Evolutionary conservation across 805 yeast species (phyloP).

Genomic region (Ogataea henricii): DNA sequence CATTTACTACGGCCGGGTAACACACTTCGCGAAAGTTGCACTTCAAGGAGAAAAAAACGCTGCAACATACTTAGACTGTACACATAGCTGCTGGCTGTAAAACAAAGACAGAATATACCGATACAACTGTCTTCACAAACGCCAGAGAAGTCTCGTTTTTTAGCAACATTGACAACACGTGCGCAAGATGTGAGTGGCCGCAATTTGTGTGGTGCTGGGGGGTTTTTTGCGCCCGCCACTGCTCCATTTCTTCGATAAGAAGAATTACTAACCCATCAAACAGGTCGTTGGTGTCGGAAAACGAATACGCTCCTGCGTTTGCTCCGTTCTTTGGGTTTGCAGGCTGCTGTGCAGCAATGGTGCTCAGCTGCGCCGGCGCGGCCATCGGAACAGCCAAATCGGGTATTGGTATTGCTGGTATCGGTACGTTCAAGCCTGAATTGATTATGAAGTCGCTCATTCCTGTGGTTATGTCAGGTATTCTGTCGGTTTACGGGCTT

Average conservation of each 20-base stretch:
- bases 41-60: background rate
- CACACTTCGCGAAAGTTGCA: background rate
- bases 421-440: slow-evolving; percentile 97
- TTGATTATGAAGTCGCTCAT: slow-evolving; percentile 92
- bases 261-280: background rate
- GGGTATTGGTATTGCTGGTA: slow-evolving; percentile 97
- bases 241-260: background rate
- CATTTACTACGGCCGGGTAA: slow-evolving; percentile 9
- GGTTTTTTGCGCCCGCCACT: too few relatives aligned
- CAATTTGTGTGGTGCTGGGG: background rate
- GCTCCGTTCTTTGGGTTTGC: slow-evolving; percentile 99
- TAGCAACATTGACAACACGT: background rate
- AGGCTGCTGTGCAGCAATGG: slow-evolving; percentile 93
- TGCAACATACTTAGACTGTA: slow-evolving; percentile 2
- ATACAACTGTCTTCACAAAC: background rate
- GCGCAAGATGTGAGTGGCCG: background rate
- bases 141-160: background rate
- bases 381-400: slow-evolving; percentile 98
- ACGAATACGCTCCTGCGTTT: slow-evolving; percentile 81
- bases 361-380: slow-evolving; percentile 94
- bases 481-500: slow-evolving; percentile 92
- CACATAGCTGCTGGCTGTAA: slow-evolving; percentile 1
- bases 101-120: background rate
- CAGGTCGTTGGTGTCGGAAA: slow-evolving; percentile 29
- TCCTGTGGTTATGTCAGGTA: slow-evolving; percentile 99